phyloP scores from a whole-genome alignment of 331 rosid species.

The Malus hybrid region DNA sequence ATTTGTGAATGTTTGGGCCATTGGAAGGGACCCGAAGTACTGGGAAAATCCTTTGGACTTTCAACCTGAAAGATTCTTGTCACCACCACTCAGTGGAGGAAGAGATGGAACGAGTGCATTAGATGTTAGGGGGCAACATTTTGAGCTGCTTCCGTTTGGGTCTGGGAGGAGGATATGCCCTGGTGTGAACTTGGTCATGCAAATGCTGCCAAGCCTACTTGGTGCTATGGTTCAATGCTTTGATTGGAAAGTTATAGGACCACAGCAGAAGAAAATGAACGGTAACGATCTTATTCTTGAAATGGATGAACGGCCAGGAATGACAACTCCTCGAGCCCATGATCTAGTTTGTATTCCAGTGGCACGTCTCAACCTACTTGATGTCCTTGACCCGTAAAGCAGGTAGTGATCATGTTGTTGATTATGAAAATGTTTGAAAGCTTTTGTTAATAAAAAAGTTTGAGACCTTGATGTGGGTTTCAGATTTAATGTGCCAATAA shows the following conservation, averaged over 20 bases:
- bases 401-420: background rate
- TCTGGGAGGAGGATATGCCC: slow-evolving; percentile 44
- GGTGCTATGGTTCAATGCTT: slow-evolving; percentile 21
- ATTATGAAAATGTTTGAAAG: background rate
- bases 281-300: background rate
- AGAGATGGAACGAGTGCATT: background rate
- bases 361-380: slow-evolving; percentile 11
- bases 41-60: slow-evolving; percentile 20
- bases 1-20: slow-evolving; percentile 17
- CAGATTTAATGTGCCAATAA: too few relatives aligned
- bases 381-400: slow-evolving; percentile 3
- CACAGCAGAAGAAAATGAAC: background rate
- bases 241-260: slow-evolving; percentile 12
- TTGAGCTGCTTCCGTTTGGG: slow-evolving; percentile 36
- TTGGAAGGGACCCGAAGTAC: slow-evolving; percentile 18
- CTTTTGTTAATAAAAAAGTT: too few relatives aligned
- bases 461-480: too few relatives aligned
- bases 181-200: slow-evolving; percentile 22
- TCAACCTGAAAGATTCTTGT: slow-evolving; percentile 9
- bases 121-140: slow-evolving; percentile 31
- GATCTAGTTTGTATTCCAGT: slow-evolving; percentile 12
- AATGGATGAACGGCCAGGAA: slow-evolving; percentile 17
- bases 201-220: slow-evolving; percentile 21
- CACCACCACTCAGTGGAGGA: background rate
- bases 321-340: background rate